phyloP scores from a whole-genome alignment of 108 stramenopile species.

The Fragilaria crotonensis region DNA sequence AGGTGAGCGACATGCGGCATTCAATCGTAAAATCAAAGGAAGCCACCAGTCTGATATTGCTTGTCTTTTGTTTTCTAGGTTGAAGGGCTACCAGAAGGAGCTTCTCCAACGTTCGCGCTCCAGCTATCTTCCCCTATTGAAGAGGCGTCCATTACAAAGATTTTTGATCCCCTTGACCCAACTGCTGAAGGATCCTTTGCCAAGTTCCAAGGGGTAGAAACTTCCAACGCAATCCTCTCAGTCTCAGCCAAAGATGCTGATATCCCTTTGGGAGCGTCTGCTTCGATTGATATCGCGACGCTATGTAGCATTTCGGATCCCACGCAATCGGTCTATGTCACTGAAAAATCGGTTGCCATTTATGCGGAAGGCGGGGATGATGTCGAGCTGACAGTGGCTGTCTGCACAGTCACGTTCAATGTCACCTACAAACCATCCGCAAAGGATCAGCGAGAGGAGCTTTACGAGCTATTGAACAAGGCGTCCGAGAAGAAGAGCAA shows the following conservation, averaged over 20 bases:
- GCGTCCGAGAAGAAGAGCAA: slow-evolving; percentile 62
- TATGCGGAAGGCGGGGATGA: slow-evolving; percentile 21
- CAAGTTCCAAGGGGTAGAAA: slow-evolving; percentile 53
- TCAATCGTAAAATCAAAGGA: background rate
- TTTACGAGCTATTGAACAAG: slow-evolving; percentile 68
- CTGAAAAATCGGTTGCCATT: slow-evolving; percentile 48
- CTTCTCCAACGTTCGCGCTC: slow-evolving; percentile 35
- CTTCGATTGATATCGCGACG: slow-evolving; percentile 41
- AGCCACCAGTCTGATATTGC: too few species aligned
- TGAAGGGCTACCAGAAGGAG: slow-evolving; percentile 41
- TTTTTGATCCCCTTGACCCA: slow-evolving; percentile 40
- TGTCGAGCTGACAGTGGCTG: slow-evolving; percentile 10
- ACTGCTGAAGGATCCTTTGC: slow-evolving; percentile 13
- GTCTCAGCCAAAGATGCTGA: slow-evolving; percentile 41
- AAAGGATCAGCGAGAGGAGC: slow-evolving; percentile 58
- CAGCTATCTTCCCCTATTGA: slow-evolving; percentile 77
- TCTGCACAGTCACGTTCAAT: slow-evolving; percentile 48
- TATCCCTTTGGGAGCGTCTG: slow-evolving; percentile 48
- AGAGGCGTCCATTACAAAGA: slow-evolving; percentile 35
- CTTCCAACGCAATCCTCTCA: slow-evolving; percentile 50
- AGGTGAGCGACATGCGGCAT: slow-evolving; percentile 16
- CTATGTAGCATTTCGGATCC: slow-evolving; percentile 31
- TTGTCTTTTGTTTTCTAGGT: too few species aligned
- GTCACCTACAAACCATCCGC: slow-evolving; percentile 67
- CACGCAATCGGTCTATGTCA: slow-evolving; percentile 30